Percentiles rank a stretch among this genome's conserved stretches.
Conservation (phyloP, 257 asterid genomes). For the Mentha longifolia region DNA sequence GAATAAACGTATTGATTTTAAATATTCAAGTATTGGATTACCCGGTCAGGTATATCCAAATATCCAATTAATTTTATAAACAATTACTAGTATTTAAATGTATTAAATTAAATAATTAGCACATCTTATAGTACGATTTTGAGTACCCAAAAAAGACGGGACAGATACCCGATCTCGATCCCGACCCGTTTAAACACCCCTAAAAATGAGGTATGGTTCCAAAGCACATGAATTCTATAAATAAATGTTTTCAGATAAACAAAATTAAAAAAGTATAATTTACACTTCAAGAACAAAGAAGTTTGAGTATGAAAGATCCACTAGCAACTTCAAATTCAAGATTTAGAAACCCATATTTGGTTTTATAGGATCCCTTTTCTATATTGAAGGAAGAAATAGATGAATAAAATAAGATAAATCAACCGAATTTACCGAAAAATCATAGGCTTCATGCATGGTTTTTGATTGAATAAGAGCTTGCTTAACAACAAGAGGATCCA, state of each 20-base stretch:
- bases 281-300: slow-evolving; percentile 34
- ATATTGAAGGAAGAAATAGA: slow-evolving; percentile 29
- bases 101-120: too few species aligned
- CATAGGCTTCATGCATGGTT: slow-evolving; percentile 19
- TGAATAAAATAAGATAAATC: slow-evolving; percentile 30
- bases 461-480: background rate
- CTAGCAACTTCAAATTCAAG: slow-evolving; percentile 15
- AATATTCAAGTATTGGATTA: too few species aligned
- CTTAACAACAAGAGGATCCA: slow-evolving; percentile 58
- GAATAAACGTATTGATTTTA: too few species aligned
- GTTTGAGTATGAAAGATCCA: slow-evolving; percentile 3
- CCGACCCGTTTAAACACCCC: too few species aligned
- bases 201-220: background rate
- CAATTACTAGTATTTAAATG: too few species aligned
- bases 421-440: slow-evolving; percentile 11
- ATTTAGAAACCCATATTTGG: slow-evolving; percentile 15
- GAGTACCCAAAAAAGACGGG: too few species aligned
- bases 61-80: too few species aligned
- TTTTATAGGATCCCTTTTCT: slow-evolving; percentile 30
- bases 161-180: too few species aligned
- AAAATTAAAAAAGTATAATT: slow-evolving; percentile 14
- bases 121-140: too few species aligned
- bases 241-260: slow-evolving; percentile 12
- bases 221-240: background rate
- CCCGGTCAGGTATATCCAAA: too few species aligned